These are phyloP conservation scores for Calonectria pseudoturangicola DNA, from an alignment of 2,329 filamentous ascomycete species.

Conservation along the genomic window DNA sequence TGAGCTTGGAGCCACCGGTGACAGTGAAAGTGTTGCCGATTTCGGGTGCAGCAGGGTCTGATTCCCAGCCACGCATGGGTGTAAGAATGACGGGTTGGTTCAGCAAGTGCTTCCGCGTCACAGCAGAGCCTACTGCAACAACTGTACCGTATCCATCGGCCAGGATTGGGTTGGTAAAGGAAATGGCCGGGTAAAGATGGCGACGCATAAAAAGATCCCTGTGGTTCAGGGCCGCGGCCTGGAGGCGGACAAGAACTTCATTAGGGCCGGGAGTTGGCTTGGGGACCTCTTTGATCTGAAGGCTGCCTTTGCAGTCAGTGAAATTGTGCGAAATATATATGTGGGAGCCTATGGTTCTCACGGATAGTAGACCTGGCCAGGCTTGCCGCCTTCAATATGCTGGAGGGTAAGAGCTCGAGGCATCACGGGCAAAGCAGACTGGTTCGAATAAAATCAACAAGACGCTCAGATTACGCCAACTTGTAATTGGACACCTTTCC, in stretches of 20 bases:
- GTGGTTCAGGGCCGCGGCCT: slow-evolving; percentile 92
- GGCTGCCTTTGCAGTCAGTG: slow-evolving; percentile 60
- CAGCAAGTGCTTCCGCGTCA: slow-evolving; percentile 63
- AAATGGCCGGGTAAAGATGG: slow-evolving; percentile 90
- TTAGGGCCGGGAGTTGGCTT: slow-evolving; percentile 77
- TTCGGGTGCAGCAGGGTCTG: slow-evolving; percentile 84
- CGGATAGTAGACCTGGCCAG: slow-evolving; percentile 92
- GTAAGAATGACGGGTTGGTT: slow-evolving; percentile 85
- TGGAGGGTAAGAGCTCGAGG: slow-evolving; percentile 77
- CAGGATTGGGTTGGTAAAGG: slow-evolving; percentile 85
- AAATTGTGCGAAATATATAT: slow-evolving; percentile 2
- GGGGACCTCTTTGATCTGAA: slow-evolving; percentile 76
- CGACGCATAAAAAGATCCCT: slow-evolving; percentile 96
- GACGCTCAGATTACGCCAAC: background rate
- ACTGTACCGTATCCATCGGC: slow-evolving; percentile 90
- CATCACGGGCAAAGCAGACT: slow-evolving; percentile 60
- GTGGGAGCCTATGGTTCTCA: slow-evolving; percentile 59
- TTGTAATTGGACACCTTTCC: background rate
- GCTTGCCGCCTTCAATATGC: slow-evolving; percentile 83
- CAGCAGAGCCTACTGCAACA: slow-evolving; percentile 74
- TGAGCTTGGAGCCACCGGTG: slow-evolving; percentile 79
- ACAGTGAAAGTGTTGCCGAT: slow-evolving; percentile 74
- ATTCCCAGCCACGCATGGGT: slow-evolving; percentile 86
- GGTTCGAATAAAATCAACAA: background rate
- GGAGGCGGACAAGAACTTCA: slow-evolving; percentile 85